Conservation (phyloP, 1,284 basidiomycete genomes). For the Megacollybia platyphylla region DNA sequence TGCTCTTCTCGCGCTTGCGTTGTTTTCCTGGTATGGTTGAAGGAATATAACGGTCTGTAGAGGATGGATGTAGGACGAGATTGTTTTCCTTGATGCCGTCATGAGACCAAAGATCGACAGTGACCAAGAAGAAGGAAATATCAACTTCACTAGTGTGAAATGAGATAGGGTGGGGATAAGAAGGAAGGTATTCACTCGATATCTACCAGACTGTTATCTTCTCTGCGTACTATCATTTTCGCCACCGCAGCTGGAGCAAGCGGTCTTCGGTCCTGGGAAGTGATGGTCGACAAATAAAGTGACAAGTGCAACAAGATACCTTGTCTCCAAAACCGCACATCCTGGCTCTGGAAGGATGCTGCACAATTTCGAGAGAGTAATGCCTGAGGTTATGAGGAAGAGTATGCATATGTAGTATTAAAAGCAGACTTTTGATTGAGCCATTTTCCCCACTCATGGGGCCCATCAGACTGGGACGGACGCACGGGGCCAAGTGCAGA, state of each 20-base stretch:
- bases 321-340: slow-evolving; percentile 96
- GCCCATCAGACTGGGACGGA: slow-evolving; percentile 14
- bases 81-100: slow-evolving; percentile 76
- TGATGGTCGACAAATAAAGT: slow-evolving; percentile 11
- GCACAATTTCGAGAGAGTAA: slow-evolving; percentile 74
- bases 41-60: slow-evolving; percentile 57
- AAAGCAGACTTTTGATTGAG: slow-evolving; percentile 37
- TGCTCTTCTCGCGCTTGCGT: slow-evolving; percentile 27
- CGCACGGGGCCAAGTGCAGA: too few species aligned
- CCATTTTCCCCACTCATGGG: slow-evolving; percentile 49
- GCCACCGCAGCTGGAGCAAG: slow-evolving; percentile 83
- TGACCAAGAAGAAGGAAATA: slow-evolving; percentile 76
- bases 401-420: slow-evolving; percentile 4
- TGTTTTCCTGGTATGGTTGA: slow-evolving; percentile 37
- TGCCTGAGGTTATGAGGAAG: slow-evolving; percentile 30
- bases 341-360: slow-evolving; percentile 78
- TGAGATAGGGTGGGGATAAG: slow-evolving; percentile 9
- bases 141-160: slow-evolving; percentile 55
- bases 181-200: slow-evolving; percentile 48
- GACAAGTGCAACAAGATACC: slow-evolving; percentile 27
- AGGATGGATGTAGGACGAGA: slow-evolving; percentile 75
- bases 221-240: slow-evolving; percentile 60
- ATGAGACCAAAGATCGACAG: slow-evolving; percentile 79
- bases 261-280: slow-evolving; percentile 70
- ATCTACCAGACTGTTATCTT: slow-evolving; percentile 59